Conservation (phyloP, 805 yeast species). For the Saturnispora dispora region DNA sequence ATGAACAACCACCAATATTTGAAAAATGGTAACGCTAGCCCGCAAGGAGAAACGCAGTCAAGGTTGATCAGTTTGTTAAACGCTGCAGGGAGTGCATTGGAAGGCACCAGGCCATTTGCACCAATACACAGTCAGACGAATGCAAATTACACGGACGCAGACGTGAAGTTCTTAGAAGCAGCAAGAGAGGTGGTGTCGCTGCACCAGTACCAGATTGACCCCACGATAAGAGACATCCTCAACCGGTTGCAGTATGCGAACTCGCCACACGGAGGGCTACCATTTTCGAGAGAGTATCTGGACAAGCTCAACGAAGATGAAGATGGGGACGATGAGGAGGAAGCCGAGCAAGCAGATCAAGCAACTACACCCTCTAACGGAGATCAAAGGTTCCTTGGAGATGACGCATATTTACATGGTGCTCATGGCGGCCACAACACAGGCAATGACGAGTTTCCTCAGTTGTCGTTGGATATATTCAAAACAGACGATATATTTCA, state of each 20-base stretch:
- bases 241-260: slow-evolving; percentile 49
- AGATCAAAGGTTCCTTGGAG: not conserved
- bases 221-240: slow-evolving; percentile 52
- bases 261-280: slow-evolving; percentile 51
- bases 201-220: slow-evolving; percentile 41
- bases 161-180: slow-evolving; percentile 43
- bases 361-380: not conserved
- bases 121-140: not conserved
- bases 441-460: not conserved
- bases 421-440: not conserved
- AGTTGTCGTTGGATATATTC: not conserved
- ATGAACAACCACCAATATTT: not conserved
- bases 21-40: not conserved
- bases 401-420: not conserved
- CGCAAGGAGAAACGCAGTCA: not conserved
- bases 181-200: slow-evolving; percentile 52
- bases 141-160: slow-evolving; percentile 32
- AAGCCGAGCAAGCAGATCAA: not conserved
- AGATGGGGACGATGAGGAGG: not conserved
- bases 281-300: slow-evolving; percentile 22
- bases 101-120: not conserved
- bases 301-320: not conserved
- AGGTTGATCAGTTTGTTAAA: not conserved
- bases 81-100: not conserved
- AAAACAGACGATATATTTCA: not conserved